phyloP scores from a whole-genome alignment of 2,329 filamentous ascomycete genomes.

The Microdochium paspali region DNA sequence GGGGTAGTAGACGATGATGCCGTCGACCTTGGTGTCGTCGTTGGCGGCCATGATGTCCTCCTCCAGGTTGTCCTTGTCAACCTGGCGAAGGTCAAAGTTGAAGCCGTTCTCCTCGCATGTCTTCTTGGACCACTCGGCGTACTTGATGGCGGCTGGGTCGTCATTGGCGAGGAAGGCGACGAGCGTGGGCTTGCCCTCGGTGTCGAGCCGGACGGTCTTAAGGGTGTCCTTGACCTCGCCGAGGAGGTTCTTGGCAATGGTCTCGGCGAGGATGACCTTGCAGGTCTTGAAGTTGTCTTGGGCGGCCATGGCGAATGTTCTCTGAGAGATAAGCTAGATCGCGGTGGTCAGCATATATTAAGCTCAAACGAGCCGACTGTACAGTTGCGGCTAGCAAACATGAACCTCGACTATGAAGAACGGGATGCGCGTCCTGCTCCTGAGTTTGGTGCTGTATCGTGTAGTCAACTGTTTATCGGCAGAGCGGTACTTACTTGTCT shows the following conservation, averaged over 20 bases:
- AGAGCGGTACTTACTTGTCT: too few relatives aligned
- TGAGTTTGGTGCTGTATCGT: too few relatives aligned
- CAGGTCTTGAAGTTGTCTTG: slow-evolving; percentile 55
- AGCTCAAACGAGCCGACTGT: too few relatives aligned
- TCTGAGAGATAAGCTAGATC: neutral
- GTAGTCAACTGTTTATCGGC: too few relatives aligned
- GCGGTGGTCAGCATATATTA: too few relatives aligned
- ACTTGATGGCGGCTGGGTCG: slow-evolving; percentile 84
- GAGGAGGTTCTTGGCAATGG: slow-evolving; percentile 75
- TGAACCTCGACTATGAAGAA: too few relatives aligned
- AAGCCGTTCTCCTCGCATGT: slow-evolving; percentile 94
- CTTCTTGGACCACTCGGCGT: slow-evolving; percentile 96
- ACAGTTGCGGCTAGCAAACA: too few relatives aligned
- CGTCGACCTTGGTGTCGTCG: slow-evolving; percentile 65
- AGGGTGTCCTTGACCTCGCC: slow-evolving; percentile 70
- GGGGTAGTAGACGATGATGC: slow-evolving; percentile 96
- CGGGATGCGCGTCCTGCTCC: too few relatives aligned
- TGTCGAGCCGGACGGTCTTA: slow-evolving; percentile 53
- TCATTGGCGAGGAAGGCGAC: slow-evolving; percentile 88
- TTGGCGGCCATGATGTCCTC: slow-evolving; percentile 83
- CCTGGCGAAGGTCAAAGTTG: slow-evolving; percentile 73
- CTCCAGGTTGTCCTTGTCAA: slow-evolving; percentile 83
- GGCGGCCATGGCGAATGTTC: slow-evolving; percentile 25
- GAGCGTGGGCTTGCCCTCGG: slow-evolving; percentile 56
- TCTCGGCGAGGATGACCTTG: slow-evolving; percentile 86